Evolutionary conservation across 2,329 filamentous ascomycete species (phyloP), one percentile per base, ranked within the genome.

Genomic region (Purpureocillium lavendulum): DNA sequence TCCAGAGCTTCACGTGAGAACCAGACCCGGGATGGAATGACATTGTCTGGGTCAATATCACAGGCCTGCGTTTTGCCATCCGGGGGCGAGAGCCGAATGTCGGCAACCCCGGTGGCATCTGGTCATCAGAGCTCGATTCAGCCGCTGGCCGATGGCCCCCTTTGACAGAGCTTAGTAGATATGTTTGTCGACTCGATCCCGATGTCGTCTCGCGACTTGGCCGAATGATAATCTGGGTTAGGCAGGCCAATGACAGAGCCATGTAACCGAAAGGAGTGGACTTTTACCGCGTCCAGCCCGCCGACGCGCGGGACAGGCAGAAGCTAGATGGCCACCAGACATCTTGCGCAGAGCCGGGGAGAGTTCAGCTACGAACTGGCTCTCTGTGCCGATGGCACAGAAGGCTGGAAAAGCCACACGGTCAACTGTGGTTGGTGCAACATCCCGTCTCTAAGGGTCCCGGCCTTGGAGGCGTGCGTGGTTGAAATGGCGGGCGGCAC

Each of bases 371-470:
- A 38, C 41, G 40, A 38, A 35, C 32, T 32, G 38, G 40, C 35
- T 29, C 5, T 26, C 21, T 33, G 41, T 40, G 13, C 26, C 34
- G 18, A 14, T 30, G 16, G 35, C 33, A 35, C 31, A 34, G 31
- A 28, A 31, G 34, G 35, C 29, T 35, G 33, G 24, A 26, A 26
- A 17, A 16, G 39, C 35, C 40, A 45, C 40, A 39, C 39, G 40
- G 28, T 38, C n/a, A 29, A 43, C 34, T 40, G 33, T 44, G 30
- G 40, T 40, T 36, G 24, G 47, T 47, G 43, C 45, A 45, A 47
- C 45, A 41, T 29, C 29, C 33, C 29, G 38, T 26, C 34, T 35
- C 35, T 38, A 32, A 35, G 38, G 41, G 39, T 35, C n/a, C n/a
- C 10, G 21, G 10, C 6, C 21, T 10, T 10, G 10, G 21, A 26